Evolutionary conservation across 2,329 filamentous ascomycete species (phyloP), one percentile per base, ranked within the genome.

Genomic region (Leptosphaerulina australis): DNA sequence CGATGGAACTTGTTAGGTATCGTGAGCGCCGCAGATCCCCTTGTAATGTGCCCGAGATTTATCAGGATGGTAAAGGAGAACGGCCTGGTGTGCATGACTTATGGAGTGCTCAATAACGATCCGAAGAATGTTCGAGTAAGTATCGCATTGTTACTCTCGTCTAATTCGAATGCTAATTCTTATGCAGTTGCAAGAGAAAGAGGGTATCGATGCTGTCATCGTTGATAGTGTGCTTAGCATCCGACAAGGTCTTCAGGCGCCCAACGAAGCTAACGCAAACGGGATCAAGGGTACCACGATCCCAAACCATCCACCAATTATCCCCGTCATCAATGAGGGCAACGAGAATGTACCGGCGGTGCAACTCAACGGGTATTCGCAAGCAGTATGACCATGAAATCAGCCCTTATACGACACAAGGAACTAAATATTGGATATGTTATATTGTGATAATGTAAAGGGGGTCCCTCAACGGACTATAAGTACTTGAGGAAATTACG

Each of bases 171-270:
- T 17, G n/a, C 41, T 61, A 10, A 62, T 43, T 3, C 1, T n/a
- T 57, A 40, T 62, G 59, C 68, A 92, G 86, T 78, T 88, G 56
- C 94, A 99, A 86, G 90, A 95, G 8, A 89, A 90, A 45, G 90
- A 97, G 74, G 93, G 94, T 37, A 97, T 99, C 55, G 94, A 99
- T 69, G 94, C 94, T 1, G 93, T 99, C 44, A 99, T 99, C 67
- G 94, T 97, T 11, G 94, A 99, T 70, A 94, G 85, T 55, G 93
- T 99, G 3, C 82, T 97, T 22, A 90, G 90, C 30, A 97, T 99
- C 61, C 86, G 93, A 36, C 91, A 96, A 74, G 93, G 91, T 0
- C 81, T 99, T 54, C 94, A 90, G n/a, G 74, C 57, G 4, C 50
- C 50, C 7, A 21, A 38, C 9, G 37, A 41, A 11, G 29, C 30